phyloP scores from a whole-genome alignment of 2,329 filamentous ascomycete species.

The Xylaria hypoxylon region DNA sequence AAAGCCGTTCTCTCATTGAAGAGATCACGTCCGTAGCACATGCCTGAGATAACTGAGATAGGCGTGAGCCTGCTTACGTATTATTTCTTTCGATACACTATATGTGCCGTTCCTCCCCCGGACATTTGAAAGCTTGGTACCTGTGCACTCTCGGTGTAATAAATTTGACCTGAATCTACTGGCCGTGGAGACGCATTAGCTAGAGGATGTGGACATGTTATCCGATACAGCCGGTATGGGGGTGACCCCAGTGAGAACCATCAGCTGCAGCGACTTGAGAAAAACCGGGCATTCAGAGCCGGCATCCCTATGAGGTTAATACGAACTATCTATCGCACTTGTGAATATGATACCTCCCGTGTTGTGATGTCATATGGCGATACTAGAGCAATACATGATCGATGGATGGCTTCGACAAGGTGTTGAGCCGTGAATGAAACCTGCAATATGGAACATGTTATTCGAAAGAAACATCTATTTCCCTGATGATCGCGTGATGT shows the following conservation, averaged over 20 bases:
- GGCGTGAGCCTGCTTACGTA: slow-evolving; percentile 23
- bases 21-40: slow-evolving; percentile 15
- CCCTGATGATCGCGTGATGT: neutral
- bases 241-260: slow-evolving; percentile 13
- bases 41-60: slow-evolving; percentile 10
- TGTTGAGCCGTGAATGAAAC: neutral
- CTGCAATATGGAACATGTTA: slow-evolving; percentile 1
- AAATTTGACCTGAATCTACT: slow-evolving; percentile 43
- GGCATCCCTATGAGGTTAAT: slow-evolving; percentile 23
- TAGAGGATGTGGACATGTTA: slow-evolving; percentile 42
- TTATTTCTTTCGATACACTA: slow-evolving; percentile 7
- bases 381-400: slow-evolving; percentile 18
- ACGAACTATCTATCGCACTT: slow-evolving; percentile 2
- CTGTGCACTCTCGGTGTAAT: slow-evolving; percentile 46
- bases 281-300: slow-evolving; percentile 33
- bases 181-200: slow-evolving; percentile 34
- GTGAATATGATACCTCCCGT: slow-evolving; percentile 10
- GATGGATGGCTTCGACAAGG: slow-evolving; percentile 1
- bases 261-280: slow-evolving; percentile 24
- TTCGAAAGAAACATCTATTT: neutral
- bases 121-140: slow-evolving; percentile 33
- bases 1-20: neutral
- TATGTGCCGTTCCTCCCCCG: slow-evolving; percentile 31
- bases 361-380: slow-evolving; percentile 32
- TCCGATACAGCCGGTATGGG: slow-evolving; percentile 48